Percentiles rank a stretch among this genome's conserved stretches.
Conservation (phyloP, 176 grass and related monocot genomes). For the Musa acuminata region DNA sequence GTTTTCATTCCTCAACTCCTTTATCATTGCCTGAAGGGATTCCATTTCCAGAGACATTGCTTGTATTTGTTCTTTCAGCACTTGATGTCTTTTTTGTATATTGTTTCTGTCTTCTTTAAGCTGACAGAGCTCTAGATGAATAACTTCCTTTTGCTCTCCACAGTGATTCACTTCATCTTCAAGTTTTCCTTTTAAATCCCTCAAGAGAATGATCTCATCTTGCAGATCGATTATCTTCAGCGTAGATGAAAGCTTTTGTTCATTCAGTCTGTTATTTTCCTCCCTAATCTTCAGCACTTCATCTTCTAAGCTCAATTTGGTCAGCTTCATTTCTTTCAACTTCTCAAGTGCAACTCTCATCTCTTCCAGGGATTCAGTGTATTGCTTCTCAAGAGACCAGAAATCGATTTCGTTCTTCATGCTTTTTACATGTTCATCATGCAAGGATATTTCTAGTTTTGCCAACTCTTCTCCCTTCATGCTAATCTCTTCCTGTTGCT, state of each 20-base stretch:
- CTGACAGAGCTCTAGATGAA: slow-evolving; percentile 46
- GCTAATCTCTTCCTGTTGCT: slow-evolving; percentile 18
- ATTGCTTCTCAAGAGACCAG: slow-evolving; percentile 57
- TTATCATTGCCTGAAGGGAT: slow-evolving; percentile 56
- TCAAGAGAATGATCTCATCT: slow-evolving; percentile 80
- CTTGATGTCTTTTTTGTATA: slow-evolving; percentile 44
- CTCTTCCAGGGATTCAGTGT: slow-evolving; percentile 59
- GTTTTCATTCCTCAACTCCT: slow-evolving; percentile 65
- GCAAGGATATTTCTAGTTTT: slow-evolving; percentile 58
- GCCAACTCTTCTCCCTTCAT: slow-evolving; percentile 67
- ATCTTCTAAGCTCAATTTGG: slow-evolving; percentile 43
- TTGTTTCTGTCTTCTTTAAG: slow-evolving; percentile 62
- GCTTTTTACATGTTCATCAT: slow-evolving; percentile 56
- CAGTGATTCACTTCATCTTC: slow-evolving; percentile 26
- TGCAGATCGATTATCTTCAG: slow-evolving; percentile 69
- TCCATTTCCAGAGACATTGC: slow-evolving; percentile 61
- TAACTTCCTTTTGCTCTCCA: slow-evolving; percentile 14
- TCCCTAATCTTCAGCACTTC: slow-evolving; percentile 38
- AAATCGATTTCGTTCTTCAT: slow-evolving; percentile 58
- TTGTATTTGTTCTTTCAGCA: slow-evolving; percentile 63
- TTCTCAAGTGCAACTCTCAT: slow-evolving; percentile 21
- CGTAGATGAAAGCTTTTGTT: slow-evolving; percentile 26
- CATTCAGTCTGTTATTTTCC: slow-evolving; percentile 26
- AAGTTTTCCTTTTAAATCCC: slow-evolving; percentile 49
- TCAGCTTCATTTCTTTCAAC: background rate